A percentile compares a stretch with the other conserved stretches of the same genome.
Evolutionary conservation across 306 rosid genomes (phyloP).

Genomic region (Quillaja saponaria): DNA sequence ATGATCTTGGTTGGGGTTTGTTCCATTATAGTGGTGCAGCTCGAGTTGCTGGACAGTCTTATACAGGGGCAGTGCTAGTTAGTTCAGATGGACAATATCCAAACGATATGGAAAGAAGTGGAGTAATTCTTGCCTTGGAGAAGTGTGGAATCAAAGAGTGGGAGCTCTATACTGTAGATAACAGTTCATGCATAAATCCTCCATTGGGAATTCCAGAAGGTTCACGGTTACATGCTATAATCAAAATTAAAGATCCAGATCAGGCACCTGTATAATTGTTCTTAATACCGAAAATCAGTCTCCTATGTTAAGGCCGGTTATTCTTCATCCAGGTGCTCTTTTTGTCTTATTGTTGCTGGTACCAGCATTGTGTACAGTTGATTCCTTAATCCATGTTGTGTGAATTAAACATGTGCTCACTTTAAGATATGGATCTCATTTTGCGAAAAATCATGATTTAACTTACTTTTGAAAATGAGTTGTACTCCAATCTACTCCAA

Average conservation of each 20-base stretch:
- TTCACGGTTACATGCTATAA: constrained; percentile 48
- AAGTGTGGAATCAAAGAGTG: constrained; percentile 76
- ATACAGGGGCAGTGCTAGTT: constrained; percentile 79
- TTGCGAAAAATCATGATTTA: too few species aligned
- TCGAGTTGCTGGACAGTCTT: constrained; percentile 83
- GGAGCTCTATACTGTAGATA: constrained; percentile 63
- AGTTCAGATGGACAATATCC: constrained; percentile 79
- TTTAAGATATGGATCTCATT: too few species aligned
- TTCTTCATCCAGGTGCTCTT: too few species aligned
- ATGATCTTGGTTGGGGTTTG: constrained; percentile 84
- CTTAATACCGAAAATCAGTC: too few species aligned
- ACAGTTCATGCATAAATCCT: constrained; percentile 59
- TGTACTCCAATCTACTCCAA: too few species aligned
- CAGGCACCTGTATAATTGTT: constrained; percentile 19
- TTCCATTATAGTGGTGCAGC: constrained; percentile 85
- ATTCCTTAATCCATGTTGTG: too few species aligned
- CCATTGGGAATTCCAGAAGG: constrained; percentile 80
- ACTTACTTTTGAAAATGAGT: too few species aligned
- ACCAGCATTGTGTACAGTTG: too few species aligned
- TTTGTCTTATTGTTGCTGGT: too few species aligned
- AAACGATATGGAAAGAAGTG: constrained; percentile 37
- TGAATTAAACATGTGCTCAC: too few species aligned
- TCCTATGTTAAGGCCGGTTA: too few species aligned
- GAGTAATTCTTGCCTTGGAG: constrained; percentile 52
- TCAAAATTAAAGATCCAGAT: constrained; percentile 41